phyloP scores from a whole-genome alignment of 495 filamentous ascomycete genomes.

The Elaphomyces granulatus region DNA sequence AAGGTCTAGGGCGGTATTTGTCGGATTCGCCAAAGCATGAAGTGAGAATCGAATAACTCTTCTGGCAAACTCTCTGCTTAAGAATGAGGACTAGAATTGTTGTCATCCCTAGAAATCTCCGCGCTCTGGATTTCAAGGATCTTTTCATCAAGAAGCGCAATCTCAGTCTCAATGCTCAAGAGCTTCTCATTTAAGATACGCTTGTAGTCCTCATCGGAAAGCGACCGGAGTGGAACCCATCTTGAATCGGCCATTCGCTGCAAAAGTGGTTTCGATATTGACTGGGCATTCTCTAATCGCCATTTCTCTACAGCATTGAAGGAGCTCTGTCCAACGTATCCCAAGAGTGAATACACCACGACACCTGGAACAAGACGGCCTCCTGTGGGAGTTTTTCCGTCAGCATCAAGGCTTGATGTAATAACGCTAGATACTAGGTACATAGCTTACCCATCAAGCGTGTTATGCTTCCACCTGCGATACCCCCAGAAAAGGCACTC shows the following conservation, averaged over 20 bases:
- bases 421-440: constrained; percentile 4
- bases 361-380: constrained; percentile 42
- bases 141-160: constrained; percentile 73
- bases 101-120: not conserved
- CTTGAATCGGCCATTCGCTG: constrained; percentile 45
- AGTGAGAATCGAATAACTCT: no score
- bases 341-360: constrained; percentile 48
- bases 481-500: constrained; percentile 52
- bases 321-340: constrained; percentile 42
- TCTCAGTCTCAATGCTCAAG: constrained; percentile 65
- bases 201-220: constrained; percentile 71
- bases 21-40: no score
- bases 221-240: constrained; percentile 65
- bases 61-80: no score
- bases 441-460: constrained; percentile 44
- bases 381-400: constrained; percentile 14
- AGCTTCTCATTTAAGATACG: constrained; percentile 62
- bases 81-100: no score
- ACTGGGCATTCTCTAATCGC: constrained; percentile 25
- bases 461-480: constrained; percentile 50
- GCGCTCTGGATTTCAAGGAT: constrained; percentile 26
- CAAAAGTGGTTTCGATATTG: constrained; percentile 26
- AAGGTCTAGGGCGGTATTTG: no score
- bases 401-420: not conserved
- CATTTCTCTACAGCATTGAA: constrained; percentile 42